These are phyloP conservation scores for Scedosporium aurantiacum DNA, from an alignment of 2,329 filamentous ascomycete species.

Conservation along the genomic window DNA sequence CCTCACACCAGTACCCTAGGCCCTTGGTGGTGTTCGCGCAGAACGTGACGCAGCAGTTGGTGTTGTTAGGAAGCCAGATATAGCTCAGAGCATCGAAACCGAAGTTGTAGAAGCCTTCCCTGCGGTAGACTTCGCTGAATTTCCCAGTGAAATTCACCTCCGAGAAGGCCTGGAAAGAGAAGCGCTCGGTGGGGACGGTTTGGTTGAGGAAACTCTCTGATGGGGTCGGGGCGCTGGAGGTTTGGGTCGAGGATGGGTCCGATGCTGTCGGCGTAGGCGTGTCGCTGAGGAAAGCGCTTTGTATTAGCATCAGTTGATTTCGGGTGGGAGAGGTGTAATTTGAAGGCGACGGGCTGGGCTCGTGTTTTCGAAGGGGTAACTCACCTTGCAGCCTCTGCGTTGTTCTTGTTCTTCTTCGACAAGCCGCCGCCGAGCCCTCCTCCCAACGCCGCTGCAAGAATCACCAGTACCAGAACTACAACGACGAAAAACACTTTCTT, in stretches of 20 bases:
- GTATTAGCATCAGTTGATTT: not conserved
- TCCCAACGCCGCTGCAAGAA: slow-evolving; percentile 11
- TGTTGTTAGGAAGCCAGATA: slow-evolving; percentile 13
- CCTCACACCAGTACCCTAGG: slow-evolving; percentile 16
- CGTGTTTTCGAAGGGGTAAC: not conserved
- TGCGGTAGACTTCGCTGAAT: slow-evolving; percentile 12
- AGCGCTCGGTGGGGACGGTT: slow-evolving; percentile 10
- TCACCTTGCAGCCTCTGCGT: not conserved
- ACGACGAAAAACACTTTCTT: slow-evolving; percentile 11
- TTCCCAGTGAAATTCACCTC: slow-evolving; percentile 14
- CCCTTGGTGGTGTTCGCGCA: slow-evolving; percentile 14
- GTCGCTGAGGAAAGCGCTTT: not conserved
- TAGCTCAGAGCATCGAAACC: slow-evolving; percentile 13
- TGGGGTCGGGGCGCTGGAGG: slow-evolving; percentile 1
- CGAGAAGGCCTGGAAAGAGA: slow-evolving; percentile 22
- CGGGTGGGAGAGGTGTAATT: not conserved
- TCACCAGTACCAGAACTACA: slow-evolving; percentile 7
- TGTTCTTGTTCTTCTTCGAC: not conserved
- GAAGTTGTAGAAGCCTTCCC: slow-evolving; percentile 16
- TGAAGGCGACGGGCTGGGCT: not conserved
- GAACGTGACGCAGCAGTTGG: slow-evolving; percentile 15
- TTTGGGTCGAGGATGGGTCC: not conserved
- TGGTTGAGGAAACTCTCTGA: slow-evolving; percentile 13
- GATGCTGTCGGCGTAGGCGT: not conserved
- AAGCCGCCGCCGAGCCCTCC: slow-evolving; percentile 12